phyloP scores from a whole-genome alignment of 352 stramenopile species.

The Globisporangium nodosum region DNA sequence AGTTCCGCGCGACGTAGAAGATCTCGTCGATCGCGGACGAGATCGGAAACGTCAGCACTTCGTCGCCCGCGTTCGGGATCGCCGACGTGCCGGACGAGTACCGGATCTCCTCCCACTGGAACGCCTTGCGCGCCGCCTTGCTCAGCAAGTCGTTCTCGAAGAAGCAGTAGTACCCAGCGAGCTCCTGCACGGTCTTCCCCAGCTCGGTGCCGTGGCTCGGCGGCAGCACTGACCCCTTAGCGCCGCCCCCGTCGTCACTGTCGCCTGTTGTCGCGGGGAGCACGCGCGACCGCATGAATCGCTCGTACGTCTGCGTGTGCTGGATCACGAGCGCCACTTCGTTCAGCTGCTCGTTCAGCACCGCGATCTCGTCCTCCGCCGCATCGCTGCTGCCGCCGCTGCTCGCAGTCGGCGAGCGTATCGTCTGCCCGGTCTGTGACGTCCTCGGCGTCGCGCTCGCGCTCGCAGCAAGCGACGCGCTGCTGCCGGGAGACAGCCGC shows the following conservation, averaged over 20 bases:
- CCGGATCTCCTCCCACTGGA: constrained; percentile 81
- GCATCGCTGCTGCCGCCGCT: constrained; percentile 7
- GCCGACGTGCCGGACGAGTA: constrained; percentile 31
- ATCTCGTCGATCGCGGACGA: constrained; percentile 85
- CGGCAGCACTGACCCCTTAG: constrained; percentile 28
- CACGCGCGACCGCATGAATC: constrained; percentile 78
- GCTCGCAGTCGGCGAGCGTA: constrained; percentile 3
- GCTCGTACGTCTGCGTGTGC: constrained; percentile 86
- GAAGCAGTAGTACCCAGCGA: constrained; percentile 83
- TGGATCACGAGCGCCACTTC: constrained; percentile 84
- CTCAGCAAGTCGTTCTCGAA: constrained; percentile 81
- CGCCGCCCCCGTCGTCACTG: constrained; percentile 4
- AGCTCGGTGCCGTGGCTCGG: constrained; percentile 67
- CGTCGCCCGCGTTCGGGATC: constrained; percentile 13
- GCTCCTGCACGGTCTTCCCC: constrained; percentile 75
- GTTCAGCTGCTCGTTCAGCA: constrained; percentile 83
- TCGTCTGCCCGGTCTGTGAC: constrained; percentile 3
- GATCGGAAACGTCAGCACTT: constrained; percentile 57
- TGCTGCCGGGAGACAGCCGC: not conserved
- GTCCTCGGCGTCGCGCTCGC: constrained; percentile 1
- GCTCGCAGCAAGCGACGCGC: not conserved
- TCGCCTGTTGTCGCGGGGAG: constrained; percentile 5
- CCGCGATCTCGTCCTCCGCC: constrained; percentile 51
- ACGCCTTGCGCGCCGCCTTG: constrained; percentile 73
- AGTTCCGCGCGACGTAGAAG: constrained; percentile 84